Evolutionary conservation across 106 monocot species (phyloP), one percentile per base, ranked within the genome.

Genomic region (Xerophyta viscosa): DNA sequence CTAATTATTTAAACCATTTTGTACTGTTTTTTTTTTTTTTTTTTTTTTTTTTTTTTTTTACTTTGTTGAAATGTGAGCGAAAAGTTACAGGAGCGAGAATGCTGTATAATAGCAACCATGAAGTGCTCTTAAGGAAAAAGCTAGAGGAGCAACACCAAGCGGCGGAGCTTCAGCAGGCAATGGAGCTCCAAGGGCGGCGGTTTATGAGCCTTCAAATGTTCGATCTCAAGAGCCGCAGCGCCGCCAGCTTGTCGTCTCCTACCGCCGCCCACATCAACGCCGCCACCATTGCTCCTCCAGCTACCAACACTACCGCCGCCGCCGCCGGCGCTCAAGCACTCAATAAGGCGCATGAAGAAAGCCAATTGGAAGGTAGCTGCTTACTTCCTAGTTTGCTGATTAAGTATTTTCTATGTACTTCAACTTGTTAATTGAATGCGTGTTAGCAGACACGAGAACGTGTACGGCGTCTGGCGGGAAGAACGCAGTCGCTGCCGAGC

Each of bases 141-240:
- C 19, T 85, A 18, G 84, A 85, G 54, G 91, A 85, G 60, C 80
- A 80, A 53, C 78, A 90, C 58, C 79, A 80, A 26, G 80, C 80
- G 3, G 75, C 67, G 19, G 85, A 85, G 46, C 66, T 91, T 17
- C 91, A 85, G 58, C 81, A 85, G 37, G 84, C 91, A 2, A 85
- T 91, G 10, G 91, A 91, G 66, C 66, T 78, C 13, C 85, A 91
- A 46, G 41, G 67, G 27, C 55, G 86, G 20, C 60, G 82, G 13
- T 62, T 91, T 64, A 78, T 91, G 78, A 76, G 78, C 6, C 72
- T 91, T 23, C 78, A 86, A 30, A 72, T 86, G 5, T 60, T 81
- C n/a, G 86, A 86, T 28, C 63, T 85, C 27, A 82, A 78, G 39
- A 60, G 31, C 18, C 50, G 69, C 24, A 69, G 37, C 24, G 9